Base-by-base conservation (phyloP, 2,329 filamentous ascomycete species). In the Akanthomyces uredinophilus region DNA sequence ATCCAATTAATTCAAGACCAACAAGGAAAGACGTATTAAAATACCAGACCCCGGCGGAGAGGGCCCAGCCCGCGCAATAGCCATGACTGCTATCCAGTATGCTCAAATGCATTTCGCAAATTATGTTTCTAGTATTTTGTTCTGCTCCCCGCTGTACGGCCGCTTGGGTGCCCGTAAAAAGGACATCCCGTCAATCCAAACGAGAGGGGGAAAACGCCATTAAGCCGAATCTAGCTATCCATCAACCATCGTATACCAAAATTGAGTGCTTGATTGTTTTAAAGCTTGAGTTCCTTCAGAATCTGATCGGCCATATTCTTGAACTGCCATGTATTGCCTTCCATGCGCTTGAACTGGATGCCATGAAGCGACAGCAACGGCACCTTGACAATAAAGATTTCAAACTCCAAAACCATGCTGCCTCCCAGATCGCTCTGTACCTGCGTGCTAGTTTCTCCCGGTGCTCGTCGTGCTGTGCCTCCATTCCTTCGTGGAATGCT, bases 231-330 rank as follows among this genome's bases (percentile, higher is more conserved):
- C 37, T 24, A n/a, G 10, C 10, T 53, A 22, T 37, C 49, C 32
- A 44, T 46, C 57, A 27, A n/a, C 27, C 29, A 60, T 52, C 37
- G 27, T 60, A 37, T 60, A 52, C 57, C 57, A 35, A 60, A 47
- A 37, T 29, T 39, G 14, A 14, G 18, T 14, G 5, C 27, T 14
- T 5, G 5, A 14, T 13, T 10, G 18, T 29, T n/a, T 54, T 78
- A 96, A 65, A 98, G 83, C 71, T 87, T 87, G 68, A 99, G 78
- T 73, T 95, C 92, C 71, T 89, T 87, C 68, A 99, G 80, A 70
- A 99, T 97, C 69, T 92, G 92, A 75, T 96, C 93, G 41, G 95
- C 95, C 92, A 98, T 96, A 71, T 91, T 94, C 80, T 97, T 96
- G 78, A 96, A 99, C 75, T 97, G 93, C 93, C 94, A 98, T 63